Conservation (phyloP, 768 basidiomycete genomes). For the Boletus pseudopeckii region DNA sequence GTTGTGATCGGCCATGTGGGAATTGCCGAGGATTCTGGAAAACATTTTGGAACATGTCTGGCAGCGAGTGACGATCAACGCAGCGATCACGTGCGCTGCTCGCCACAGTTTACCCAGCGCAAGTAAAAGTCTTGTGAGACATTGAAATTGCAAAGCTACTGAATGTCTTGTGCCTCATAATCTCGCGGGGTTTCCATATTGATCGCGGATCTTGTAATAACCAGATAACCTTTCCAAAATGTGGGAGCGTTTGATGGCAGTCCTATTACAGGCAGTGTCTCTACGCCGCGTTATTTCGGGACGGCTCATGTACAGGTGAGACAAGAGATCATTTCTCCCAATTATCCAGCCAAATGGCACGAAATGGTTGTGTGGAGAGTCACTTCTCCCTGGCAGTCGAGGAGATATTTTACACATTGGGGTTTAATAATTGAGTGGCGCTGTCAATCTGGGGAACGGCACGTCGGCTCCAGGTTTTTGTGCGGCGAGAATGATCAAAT, state of each 20-base stretch:
- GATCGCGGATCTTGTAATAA: slow-evolving; percentile 21
- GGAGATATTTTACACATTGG: not conserved
- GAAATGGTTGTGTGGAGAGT: not conserved
- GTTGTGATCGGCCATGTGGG: not conserved
- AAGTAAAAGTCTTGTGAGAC: too few relatives aligned
- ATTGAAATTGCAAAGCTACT: not conserved
- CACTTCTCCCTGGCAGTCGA: too few relatives aligned
- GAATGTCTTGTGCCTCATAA: not conserved
- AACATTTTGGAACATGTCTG: too few relatives aligned
- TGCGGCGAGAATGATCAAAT: slow-evolving; percentile 18
- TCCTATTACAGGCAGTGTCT: not conserved
- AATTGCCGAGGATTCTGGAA: not conserved
- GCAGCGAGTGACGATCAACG: too few relatives aligned
- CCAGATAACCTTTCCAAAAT: slow-evolving; percentile 18
- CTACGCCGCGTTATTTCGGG: slow-evolving; percentile 10
- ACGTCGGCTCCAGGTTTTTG: not conserved
- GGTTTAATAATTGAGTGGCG: not conserved
- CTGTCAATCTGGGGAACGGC: slow-evolving; percentile 15
- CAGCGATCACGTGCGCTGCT: too few relatives aligned
- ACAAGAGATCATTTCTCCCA: too few relatives aligned
- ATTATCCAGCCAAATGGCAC: not conserved
- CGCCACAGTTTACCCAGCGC: too few relatives aligned
- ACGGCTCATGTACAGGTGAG: too few relatives aligned
- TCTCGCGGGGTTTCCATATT: slow-evolving; percentile 4
- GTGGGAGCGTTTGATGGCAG: slow-evolving; percentile 5